Evolutionary conservation across 2,329 filamentous ascomycete genomes (phyloP).

Genomic region (Cladophialophora immunda): DNA sequence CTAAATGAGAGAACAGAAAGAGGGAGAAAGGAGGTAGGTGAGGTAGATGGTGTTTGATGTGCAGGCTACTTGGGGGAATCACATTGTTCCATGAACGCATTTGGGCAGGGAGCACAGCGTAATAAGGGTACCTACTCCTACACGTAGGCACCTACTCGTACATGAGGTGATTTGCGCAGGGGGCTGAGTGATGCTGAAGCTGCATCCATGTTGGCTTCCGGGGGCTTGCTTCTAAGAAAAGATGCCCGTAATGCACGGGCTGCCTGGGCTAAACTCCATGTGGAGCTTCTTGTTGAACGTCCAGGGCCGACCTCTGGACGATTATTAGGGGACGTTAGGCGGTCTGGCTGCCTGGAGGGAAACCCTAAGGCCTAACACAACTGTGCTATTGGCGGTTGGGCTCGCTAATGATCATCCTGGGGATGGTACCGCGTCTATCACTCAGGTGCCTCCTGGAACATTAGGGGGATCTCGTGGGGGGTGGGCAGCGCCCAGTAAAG

Average conservation of each 20-base stretch:
- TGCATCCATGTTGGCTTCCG: constrained; percentile 5
- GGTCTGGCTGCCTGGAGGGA: not conserved
- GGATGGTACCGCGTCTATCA: not conserved
- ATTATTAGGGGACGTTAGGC: not conserved
- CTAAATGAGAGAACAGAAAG: constrained; percentile 4
- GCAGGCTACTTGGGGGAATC: not conserved
- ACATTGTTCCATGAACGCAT: too few relatives aligned
- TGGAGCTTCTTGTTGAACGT: not conserved
- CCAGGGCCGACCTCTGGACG: not conserved
- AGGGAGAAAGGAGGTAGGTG: constrained; percentile 5
- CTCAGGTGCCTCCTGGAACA: not conserved
- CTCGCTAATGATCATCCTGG: not conserved
- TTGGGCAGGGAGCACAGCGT: too few relatives aligned
- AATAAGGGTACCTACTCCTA: too few relatives aligned
- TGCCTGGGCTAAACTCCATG: constrained; percentile 5
- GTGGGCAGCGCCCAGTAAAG: not conserved
- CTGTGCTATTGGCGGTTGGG: not conserved
- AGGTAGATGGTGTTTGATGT: constrained; percentile 29
- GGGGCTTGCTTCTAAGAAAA: constrained; percentile 20
- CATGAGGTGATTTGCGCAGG: constrained; percentile 3
- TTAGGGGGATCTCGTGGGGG: not conserved
- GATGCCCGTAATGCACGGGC: not conserved
- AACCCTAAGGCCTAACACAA: not conserved
- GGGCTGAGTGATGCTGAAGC: not conserved
- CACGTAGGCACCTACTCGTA: not conserved